Percentiles rank a stretch among this genome's conserved stretches.
These are phyloP conservation scores for Petunia secreta DNA, from an alignment of 257 asterid species.

Conservation along the genomic window DNA sequence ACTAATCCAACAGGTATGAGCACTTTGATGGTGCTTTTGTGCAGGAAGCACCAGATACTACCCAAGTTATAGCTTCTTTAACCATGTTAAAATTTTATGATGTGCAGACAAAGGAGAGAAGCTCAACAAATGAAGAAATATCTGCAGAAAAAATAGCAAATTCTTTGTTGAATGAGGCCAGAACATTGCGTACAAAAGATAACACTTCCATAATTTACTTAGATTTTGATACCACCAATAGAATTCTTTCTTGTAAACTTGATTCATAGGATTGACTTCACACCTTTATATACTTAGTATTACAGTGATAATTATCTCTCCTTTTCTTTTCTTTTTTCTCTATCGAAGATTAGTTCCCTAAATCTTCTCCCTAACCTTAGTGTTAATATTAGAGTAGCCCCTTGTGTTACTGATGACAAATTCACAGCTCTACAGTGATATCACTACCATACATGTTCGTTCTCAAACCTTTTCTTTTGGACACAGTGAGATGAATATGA, in stretches of 20 bases:
- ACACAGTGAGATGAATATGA: not conserved
- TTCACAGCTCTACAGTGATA: slow-evolving; percentile 8
- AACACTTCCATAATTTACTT: slow-evolving; percentile 84
- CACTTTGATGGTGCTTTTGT: not conserved
- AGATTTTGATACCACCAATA: slow-evolving; percentile 56
- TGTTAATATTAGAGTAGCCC: not conserved
- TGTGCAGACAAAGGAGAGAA: slow-evolving; percentile 61
- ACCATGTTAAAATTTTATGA: not conserved
- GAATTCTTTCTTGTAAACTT: slow-evolving; percentile 45
- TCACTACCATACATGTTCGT: not conserved
- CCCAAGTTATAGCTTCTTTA: not conserved
- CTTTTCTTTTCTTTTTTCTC: no score
- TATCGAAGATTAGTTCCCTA: not conserved
- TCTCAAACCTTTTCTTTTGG: not conserved
- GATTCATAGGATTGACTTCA: slow-evolving; percentile 36
- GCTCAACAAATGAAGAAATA: slow-evolving; percentile 39
- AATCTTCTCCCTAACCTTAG: not conserved
- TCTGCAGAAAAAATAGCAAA: slow-evolving; percentile 71
- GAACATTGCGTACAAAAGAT: slow-evolving; percentile 78
- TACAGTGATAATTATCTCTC: not conserved
- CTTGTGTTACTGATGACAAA: not conserved
- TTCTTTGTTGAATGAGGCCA: slow-evolving; percentile 79
- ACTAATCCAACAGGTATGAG: slow-evolving; percentile 71
- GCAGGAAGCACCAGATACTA: not conserved
- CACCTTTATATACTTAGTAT: slow-evolving; percentile 21